Conservation (phyloP, 768 basidiomycete genomes). For the Gelatoporia subvermispora region DNA sequence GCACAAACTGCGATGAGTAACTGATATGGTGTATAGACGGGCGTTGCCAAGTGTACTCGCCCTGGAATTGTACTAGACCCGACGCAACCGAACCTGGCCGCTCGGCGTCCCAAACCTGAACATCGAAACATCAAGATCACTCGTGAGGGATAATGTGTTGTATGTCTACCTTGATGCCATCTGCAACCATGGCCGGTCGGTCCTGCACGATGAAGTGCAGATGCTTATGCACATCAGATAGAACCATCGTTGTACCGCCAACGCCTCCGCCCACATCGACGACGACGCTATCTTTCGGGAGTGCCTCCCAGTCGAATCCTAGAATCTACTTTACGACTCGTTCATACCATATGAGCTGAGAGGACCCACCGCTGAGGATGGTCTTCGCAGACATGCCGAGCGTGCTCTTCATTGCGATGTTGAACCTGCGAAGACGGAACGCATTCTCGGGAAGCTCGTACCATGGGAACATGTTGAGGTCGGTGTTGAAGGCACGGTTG, state of each 20-base stretch:
- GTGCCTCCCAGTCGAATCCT: constrained; percentile 26
- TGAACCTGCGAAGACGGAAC: constrained; percentile 12
- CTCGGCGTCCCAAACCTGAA: constrained; percentile 19
- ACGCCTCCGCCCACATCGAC: constrained; percentile 31
- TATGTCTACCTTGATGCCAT: constrained; percentile 11
- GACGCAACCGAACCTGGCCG: constrained; percentile 16
- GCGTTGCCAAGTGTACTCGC: too few species aligned
- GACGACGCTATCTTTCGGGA: constrained; percentile 17
- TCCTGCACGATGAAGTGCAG: constrained; percentile 28
- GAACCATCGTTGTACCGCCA: constrained; percentile 18
- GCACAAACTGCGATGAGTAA: not conserved
- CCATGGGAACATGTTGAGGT: constrained; percentile 8
- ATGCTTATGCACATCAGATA: constrained; percentile 17
- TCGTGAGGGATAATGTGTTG: not conserved
- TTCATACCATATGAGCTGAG: too few species aligned
- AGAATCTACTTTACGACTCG: not conserved
- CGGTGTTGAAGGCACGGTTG: constrained; percentile 9
- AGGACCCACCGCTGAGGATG: constrained; percentile 14
- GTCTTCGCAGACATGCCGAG: constrained; percentile 10
- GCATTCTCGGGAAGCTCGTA: constrained; percentile 8
- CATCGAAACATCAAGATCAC: not conserved
- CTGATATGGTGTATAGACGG: too few species aligned
- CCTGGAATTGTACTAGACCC: constrained; percentile 20
- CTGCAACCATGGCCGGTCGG: constrained; percentile 17
- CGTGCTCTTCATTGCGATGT: constrained; percentile 16